Evolutionary conservation across 176 grass and related monocot species (phyloP).

Genomic region (Cenchrus fungigraminus): DNA sequence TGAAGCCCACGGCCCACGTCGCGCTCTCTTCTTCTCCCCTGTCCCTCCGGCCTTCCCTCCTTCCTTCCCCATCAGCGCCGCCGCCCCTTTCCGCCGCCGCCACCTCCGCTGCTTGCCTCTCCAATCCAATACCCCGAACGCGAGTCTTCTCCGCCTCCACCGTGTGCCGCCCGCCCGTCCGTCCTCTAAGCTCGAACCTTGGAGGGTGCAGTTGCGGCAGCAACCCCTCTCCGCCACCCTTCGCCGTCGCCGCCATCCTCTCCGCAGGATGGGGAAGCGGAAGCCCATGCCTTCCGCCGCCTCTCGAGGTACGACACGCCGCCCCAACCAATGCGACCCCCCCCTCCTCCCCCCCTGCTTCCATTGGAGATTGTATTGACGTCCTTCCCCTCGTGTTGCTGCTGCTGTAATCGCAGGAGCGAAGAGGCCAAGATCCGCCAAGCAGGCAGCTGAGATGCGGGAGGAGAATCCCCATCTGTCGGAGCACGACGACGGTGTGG

Average conservation of each 20-base stretch:
- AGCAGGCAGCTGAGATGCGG: not conserved
- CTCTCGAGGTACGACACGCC: constrained; percentile 13
- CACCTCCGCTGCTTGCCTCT: not conserved
- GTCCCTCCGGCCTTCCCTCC: not conserved
- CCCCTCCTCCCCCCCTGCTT: not conserved
- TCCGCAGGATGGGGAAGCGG: constrained; percentile 36
- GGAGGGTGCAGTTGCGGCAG: not conserved
- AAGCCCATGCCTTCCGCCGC: not conserved
- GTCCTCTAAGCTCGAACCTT: not conserved
- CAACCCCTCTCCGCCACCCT: not conserved
- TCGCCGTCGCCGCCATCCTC: not conserved
- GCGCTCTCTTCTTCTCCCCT: not conserved
- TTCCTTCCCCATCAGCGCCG: not conserved
- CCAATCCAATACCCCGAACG: not conserved
- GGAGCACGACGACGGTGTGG: not conserved
- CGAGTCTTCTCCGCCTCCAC: not conserved
- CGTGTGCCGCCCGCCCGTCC: not conserved
- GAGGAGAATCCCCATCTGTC: not conserved
- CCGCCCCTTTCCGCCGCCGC: not conserved
- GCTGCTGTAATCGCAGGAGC: not conserved
- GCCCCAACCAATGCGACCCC: not conserved
- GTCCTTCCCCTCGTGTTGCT: not conserved
- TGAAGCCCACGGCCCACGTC: not conserved
- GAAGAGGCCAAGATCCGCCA: not conserved
- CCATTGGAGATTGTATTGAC: not conserved